Evolutionary conservation across 2,329 filamentous ascomycete genomes (phyloP).

Genomic region (Fusarium nisikadoi): DNA sequence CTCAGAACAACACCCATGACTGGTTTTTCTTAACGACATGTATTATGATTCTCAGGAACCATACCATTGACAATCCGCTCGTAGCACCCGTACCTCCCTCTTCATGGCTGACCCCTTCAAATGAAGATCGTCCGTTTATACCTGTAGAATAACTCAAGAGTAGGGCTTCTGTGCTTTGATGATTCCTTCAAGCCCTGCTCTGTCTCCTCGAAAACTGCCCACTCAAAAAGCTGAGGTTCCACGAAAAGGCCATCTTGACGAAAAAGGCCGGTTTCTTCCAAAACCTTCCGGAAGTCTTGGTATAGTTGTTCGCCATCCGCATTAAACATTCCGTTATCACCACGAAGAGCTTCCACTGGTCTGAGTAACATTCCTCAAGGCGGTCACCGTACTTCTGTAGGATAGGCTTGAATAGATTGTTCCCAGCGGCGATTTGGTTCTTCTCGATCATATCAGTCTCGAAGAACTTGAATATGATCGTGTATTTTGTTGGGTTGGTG

Average conservation of each 20-base stretch:
- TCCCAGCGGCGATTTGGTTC: background rate
- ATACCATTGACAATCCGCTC: background rate
- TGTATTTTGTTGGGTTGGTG: rapidly evolving
- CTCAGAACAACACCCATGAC: rapidly evolving
- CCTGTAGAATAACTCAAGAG: rapidly evolving
- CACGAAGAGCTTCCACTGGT: background rate
- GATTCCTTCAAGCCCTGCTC: background rate
- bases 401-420: background rate
- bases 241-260: rapidly evolving
- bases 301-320: rapidly evolving
- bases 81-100: background rate
- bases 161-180: background rate
- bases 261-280: background rate
- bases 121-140: rapidly evolving
- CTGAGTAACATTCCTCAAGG: background rate
- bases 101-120: too few species aligned
- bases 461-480: background rate
- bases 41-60: background rate
- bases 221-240: background rate
- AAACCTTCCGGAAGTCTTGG: rapidly evolving
- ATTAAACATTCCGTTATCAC: background rate
- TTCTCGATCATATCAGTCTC: background rate
- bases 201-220: background rate
- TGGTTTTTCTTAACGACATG: rapidly evolving
- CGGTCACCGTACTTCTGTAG: background rate